phyloP scores from a whole-genome alignment of 768 basidiomycete species.

The Collybia nuda region DNA sequence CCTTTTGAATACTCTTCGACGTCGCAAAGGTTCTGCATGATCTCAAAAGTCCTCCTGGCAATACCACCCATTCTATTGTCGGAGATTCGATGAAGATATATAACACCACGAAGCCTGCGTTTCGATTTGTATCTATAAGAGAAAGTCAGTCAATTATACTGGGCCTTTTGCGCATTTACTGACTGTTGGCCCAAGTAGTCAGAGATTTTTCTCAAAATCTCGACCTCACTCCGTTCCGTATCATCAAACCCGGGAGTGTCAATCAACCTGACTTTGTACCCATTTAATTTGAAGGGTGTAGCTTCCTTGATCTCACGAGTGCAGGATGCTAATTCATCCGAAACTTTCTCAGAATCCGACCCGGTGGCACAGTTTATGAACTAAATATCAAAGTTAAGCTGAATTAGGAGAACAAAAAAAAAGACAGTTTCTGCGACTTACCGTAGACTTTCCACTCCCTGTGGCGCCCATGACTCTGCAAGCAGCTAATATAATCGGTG shows the following conservation, averaged over 20 bases:
- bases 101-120: conserved; percentile 21
- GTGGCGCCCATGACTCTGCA: conserved; percentile 11
- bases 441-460: conserved; percentile 9
- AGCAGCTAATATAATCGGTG: too few species aligned
- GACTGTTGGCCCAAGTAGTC: conserved; percentile 6
- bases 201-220: conserved; percentile 8
- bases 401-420: too few species aligned
- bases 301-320: conserved; percentile 5
- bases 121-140: neutral
- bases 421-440: neutral
- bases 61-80: conserved; percentile 24
- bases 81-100: conserved; percentile 39
- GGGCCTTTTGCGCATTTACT: neutral
- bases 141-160: too few species aligned
- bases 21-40: too few species aligned
- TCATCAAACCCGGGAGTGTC: conserved; percentile 18
- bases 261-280: conserved; percentile 7
- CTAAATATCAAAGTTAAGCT: neutral
- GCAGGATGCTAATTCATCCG: conserved; percentile 7
- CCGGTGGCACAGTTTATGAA: conserved; percentile 11
- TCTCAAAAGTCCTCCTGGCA: too few species aligned
- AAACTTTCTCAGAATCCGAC: conserved; percentile 2
- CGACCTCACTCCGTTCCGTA: conserved; percentile 5
- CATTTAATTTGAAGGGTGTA: neutral
- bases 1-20: too few species aligned